A percentile compares a stretch with the other conserved stretches of the same genome.
Conservation (phyloP, 1,139 yeast genomes). For the Geotrichum reessii region DNA sequence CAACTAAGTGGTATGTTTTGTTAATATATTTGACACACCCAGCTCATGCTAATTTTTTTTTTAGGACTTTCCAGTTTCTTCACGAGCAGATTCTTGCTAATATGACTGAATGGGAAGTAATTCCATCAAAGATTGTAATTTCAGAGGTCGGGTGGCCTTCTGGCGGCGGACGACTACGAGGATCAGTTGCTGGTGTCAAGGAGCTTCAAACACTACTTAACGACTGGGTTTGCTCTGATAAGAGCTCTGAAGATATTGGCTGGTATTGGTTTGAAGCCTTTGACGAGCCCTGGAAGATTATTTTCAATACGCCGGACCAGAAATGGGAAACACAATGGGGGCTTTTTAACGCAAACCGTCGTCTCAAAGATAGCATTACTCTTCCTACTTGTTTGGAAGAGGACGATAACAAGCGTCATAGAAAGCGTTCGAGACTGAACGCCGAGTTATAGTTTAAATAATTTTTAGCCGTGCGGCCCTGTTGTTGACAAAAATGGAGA, state of each 20-base stretch:
- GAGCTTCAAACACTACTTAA: constrained; percentile 48
- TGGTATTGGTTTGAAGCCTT: constrained; percentile 70
- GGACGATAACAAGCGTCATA: neutral
- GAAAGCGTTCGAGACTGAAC: too few species aligned
- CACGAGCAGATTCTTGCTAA: constrained; percentile 39
- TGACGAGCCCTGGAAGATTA: constrained; percentile 66
- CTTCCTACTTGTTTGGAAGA: constrained; percentile 12
- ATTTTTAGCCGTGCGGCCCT: neutral
- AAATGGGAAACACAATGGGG: constrained; percentile 76
- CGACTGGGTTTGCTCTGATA: constrained; percentile 47
- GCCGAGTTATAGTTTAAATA: neutral
- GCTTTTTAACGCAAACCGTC: constrained; percentile 47
- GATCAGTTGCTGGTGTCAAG: constrained; percentile 44
- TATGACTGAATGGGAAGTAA: constrained; percentile 28
- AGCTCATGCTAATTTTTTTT: neutral
- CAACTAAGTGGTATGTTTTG: constrained; percentile 45
- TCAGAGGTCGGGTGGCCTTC: constrained; percentile 74
- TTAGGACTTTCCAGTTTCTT: constrained; percentile 42
- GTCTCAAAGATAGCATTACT: constrained; percentile 35
- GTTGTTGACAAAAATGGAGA: neutral
- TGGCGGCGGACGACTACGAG: constrained; percentile 48
- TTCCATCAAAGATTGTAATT: constrained; percentile 38
- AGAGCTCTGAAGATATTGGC: constrained; percentile 34
- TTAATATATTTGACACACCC: neutral
- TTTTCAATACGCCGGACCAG: constrained; percentile 46